Percentiles rank a stretch among this genome's conserved stretches.
Evolutionary conservation across 257 asterid genomes (phyloP).

Genomic region (Linderniella brevidens): DNA sequence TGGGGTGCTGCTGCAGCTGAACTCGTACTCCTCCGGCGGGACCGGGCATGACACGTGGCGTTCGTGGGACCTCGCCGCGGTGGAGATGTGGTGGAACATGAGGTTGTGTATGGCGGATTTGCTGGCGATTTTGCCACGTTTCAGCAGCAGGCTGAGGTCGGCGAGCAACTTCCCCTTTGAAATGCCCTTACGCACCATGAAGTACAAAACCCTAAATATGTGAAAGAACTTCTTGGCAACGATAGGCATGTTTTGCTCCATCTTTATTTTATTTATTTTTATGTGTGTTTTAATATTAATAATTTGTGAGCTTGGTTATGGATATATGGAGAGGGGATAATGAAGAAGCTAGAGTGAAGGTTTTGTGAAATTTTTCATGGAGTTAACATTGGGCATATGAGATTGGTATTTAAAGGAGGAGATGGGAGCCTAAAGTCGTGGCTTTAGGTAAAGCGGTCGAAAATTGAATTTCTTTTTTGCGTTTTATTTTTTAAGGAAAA

Average conservation of each 20-base stretch:
- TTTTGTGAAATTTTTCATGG: too few relatives aligned
- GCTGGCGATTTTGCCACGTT: constrained; percentile 67
- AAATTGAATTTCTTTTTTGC: too few relatives aligned
- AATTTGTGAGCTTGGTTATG: too few relatives aligned
- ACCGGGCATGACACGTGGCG: constrained; percentile 4
- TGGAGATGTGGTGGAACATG: constrained; percentile 41
- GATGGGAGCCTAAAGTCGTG: too few relatives aligned
- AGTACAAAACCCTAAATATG: constrained; percentile 28
- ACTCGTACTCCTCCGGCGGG: constrained; percentile 35
- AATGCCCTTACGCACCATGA: constrained; percentile 58
- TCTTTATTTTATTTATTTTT: constrained; percentile 10
- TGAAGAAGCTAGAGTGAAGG: too few relatives aligned
- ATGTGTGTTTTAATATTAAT: too few relatives aligned
- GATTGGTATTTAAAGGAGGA: too few relatives aligned
- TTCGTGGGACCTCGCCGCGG: constrained; percentile 13
- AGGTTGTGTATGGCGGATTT: constrained; percentile 56
- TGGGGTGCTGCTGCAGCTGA: constrained; percentile 52
- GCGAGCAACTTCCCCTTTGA: constrained; percentile 42
- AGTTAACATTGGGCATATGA: too few relatives aligned
- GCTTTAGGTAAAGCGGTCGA: too few relatives aligned
- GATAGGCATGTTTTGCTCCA: constrained; percentile 63
- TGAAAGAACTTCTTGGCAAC: constrained; percentile 59
- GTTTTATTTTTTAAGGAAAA: too few relatives aligned
- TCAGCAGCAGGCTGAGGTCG: constrained; percentile 42
- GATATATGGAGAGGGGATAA: too few relatives aligned